phyloP scores from a whole-genome alignment of 2,329 filamentous ascomycete species.

The Neonectria hederae region DNA sequence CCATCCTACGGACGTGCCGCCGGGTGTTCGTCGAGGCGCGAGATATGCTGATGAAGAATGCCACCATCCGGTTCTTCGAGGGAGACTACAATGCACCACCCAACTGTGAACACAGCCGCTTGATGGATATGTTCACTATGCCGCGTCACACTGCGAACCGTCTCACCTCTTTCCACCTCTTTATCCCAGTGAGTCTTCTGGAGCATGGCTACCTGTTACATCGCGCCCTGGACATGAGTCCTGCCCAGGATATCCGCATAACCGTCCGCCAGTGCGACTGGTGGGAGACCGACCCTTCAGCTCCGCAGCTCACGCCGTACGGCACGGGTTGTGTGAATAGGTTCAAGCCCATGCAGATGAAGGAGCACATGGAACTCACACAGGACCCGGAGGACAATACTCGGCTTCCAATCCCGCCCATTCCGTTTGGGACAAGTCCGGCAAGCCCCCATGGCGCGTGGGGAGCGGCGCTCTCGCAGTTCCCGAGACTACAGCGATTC shows the following conservation, averaged over 20 bases:
- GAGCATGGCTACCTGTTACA: slow-evolving; percentile 11
- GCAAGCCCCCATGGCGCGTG: slow-evolving; percentile 8
- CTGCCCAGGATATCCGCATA: slow-evolving; percentile 17
- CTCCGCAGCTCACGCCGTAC: slow-evolving; percentile 21
- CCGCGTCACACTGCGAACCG: slow-evolving; percentile 26
- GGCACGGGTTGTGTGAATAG: slow-evolving; percentile 9
- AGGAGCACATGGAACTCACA: slow-evolving; percentile 22
- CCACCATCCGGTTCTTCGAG: slow-evolving; percentile 12
- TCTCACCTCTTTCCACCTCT: slow-evolving; percentile 18
- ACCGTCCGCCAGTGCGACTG: slow-evolving; percentile 16
- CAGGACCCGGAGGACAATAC: neutral
- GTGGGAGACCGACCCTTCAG: neutral
- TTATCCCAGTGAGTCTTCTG: neutral
- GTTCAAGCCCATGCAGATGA: neutral
- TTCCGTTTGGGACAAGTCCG: slow-evolving; percentile 7
- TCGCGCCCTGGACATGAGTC: slow-evolving; percentile 16
- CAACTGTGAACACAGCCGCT: neutral
- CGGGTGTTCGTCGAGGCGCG: slow-evolving; percentile 21
- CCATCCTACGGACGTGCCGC: slow-evolving; percentile 21
- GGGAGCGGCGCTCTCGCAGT: slow-evolving; percentile 14
- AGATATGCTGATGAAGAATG: slow-evolving; percentile 19
- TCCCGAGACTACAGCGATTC: slow-evolving; percentile 21
- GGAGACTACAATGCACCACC: neutral
- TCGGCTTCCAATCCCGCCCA: slow-evolving; percentile 16
- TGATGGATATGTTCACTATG: slow-evolving; percentile 8